Evolutionary conservation across 768 basidiomycete species (phyloP).

Genomic region (Suillus tomentosus): DNA sequence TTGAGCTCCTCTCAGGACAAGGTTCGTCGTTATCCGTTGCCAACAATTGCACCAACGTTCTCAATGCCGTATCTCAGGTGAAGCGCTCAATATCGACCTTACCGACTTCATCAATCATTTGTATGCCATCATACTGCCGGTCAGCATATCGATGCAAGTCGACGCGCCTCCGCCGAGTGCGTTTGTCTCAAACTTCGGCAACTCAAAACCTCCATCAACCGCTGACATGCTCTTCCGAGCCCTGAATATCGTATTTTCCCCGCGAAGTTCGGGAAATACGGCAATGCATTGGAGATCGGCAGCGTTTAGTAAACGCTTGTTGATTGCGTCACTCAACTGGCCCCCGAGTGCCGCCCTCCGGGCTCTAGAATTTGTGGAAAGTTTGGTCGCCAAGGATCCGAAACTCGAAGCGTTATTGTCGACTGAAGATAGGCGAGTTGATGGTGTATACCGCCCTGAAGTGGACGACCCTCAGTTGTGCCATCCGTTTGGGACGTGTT

Average conservation of each 20-base stretch:
- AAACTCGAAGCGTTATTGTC: conserved; percentile 83
- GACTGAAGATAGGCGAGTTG: conserved; percentile 81
- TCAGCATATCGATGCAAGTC: conserved; percentile 66
- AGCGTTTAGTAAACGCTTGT: conserved; percentile 92
- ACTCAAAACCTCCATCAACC: conserved; percentile 37
- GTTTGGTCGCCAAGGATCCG: conserved; percentile 73
- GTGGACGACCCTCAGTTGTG: conserved; percentile 87
- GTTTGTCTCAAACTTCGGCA: conserved; percentile 28
- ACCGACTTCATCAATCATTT: conserved; percentile 84
- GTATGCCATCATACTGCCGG: conserved; percentile 77
- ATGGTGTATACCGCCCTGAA: conserved; percentile 84
- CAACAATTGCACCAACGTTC: conserved; percentile 16
- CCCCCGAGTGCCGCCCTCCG: conserved; percentile 65
- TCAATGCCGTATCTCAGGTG: conserved; percentile 52
- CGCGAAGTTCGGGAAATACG: conserved; percentile 55
- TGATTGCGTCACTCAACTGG: conserved; percentile 81
- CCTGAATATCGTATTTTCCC: conserved; percentile 79
- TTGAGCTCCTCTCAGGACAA: conserved; percentile 95
- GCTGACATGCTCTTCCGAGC: conserved; percentile 86
- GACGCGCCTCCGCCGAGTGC: conserved; percentile 49
- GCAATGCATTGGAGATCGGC: conserved; percentile 77
- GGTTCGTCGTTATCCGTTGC: conserved; percentile 48
- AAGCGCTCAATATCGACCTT: conserved; percentile 96
- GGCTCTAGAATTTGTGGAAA: conserved; percentile 71
- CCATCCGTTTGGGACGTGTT: conserved; percentile 80